Evolutionary conservation across 169 alveolate species (phyloP).

Genomic region (Amoebophrya sp.): DNA sequence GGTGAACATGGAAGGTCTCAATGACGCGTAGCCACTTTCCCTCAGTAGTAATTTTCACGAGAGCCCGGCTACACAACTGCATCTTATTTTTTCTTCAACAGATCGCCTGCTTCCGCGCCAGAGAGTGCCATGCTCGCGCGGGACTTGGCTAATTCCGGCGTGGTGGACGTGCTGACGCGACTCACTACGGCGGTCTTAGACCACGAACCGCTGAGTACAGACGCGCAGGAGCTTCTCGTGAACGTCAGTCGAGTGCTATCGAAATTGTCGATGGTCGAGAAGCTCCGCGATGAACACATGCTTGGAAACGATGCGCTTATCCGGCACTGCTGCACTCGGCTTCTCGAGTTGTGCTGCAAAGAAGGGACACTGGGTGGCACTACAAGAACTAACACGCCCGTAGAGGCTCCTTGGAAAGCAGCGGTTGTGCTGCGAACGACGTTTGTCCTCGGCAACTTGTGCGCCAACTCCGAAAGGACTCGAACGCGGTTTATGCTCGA

Average conservation of each 20-base stretch:
- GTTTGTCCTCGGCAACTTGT: slow-evolving; percentile 3
- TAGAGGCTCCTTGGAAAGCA: background rate
- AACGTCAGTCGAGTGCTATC: slow-evolving; percentile 49
- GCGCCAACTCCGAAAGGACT: background rate
- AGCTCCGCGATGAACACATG: slow-evolving; percentile 27
- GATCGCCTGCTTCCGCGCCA: no score
- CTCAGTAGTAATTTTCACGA: no score
- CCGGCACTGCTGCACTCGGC: background rate
- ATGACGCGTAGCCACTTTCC: no score
- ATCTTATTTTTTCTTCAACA: no score
- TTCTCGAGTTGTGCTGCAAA: background rate
- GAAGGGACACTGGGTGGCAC: background rate
- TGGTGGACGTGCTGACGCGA: no score
- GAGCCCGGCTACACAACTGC: no score
- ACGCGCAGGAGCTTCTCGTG: slow-evolving; percentile 49
- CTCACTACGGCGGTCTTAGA: no score
- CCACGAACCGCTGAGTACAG: no score
- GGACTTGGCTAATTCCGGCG: no score
- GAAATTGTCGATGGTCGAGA: slow-evolving; percentile 48
- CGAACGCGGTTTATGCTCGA: background rate
- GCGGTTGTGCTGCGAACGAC: background rate
- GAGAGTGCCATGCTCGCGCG: no score
- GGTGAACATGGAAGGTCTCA: no score
- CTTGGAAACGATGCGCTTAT: background rate
- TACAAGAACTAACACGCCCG: background rate